A percentile compares a stretch with the other conserved stretches of the same genome.
Evolutionary conservation across 257 asterid species (phyloP).

Genomic region (Przewalskia tangutica): DNA sequence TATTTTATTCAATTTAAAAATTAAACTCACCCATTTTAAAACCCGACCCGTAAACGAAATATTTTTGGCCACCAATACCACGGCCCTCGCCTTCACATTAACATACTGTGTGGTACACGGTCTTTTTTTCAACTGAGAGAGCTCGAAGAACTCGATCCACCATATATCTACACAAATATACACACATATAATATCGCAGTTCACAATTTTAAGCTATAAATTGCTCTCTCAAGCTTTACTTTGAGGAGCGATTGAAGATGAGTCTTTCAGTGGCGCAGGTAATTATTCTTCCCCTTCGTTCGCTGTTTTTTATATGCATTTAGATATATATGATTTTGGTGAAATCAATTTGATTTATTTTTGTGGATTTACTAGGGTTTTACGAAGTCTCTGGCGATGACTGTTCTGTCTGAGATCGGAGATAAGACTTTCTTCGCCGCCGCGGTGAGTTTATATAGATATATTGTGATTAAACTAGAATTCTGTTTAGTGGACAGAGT

Average conservation of each 20-base stretch:
- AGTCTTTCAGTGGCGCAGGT: constrained; percentile 32
- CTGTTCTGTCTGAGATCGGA: constrained; percentile 84
- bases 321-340: neutral
- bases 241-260: constrained; percentile 14
- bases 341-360: neutral
- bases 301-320: too few species aligned
- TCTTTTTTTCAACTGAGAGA: neutral
- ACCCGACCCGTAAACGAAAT: too few species aligned
- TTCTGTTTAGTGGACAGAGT: neutral
- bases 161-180: neutral
- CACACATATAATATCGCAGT: neutral
- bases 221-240: constrained; percentile 3
- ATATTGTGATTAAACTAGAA: neutral
- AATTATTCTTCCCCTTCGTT: neutral
- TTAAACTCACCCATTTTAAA: too few species aligned
- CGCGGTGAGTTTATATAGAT: constrained; percentile 46
- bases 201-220: neutral
- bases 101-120: neutral
- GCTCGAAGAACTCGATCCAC: neutral
- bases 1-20: too few species aligned
- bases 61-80: neutral
- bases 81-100: neutral
- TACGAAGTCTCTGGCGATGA: constrained; percentile 91
- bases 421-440: constrained; percentile 96
- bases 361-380: constrained; percentile 46